Evolutionary conservation across 495 filamentous ascomycete genomes (phyloP), one percentile per base, ranked within the genome.

Genomic region (Neurospora cerealis): DNA sequence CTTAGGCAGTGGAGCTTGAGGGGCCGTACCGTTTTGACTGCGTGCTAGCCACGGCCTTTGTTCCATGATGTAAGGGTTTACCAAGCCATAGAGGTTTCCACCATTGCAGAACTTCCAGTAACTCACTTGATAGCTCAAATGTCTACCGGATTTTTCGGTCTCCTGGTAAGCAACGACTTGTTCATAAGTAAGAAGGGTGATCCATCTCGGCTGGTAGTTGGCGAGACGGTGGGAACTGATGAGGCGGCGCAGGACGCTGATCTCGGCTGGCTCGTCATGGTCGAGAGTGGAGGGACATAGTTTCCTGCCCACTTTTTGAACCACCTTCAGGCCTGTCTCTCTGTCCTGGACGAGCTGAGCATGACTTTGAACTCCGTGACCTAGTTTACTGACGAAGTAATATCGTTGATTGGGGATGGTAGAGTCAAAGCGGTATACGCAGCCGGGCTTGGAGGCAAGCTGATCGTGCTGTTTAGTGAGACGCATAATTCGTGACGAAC

Each of bases 21-120:
- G 54, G 24, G 5, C 6, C 11, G 54, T 54, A 13, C 24, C 48
- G 48, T 32, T 62, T 17, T 62, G 24, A 17, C 2, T 28, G 13
- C 13, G 5, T 62, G 24, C 24, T 62, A 62, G 24, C 54, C 21
- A 62, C 24, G 24, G 24, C 13, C 2, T 32, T 32, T 32, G 54
- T 17, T 62, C 24, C 54, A 36, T 4, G 46, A 21, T 36, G 71
- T 32, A 62, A 8, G 4, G 11, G 0, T 5, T 13, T 0, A 15
- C 2, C 62, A 66, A 38, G 71, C 41, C 62, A n/a, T 11, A 28
- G 5, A 75, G 19, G 1, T 1, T 69, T 15, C 69, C 39, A 8
- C 44, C 46, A 40, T 75, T 75, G 69, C 72, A 75, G 38, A 73
- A 66, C 46, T 66, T 73, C 71, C 66, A 73, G 48, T 74, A 75